Conservation (phyloP, 768 basidiomycete species). For the Boletus sp. region DNA sequence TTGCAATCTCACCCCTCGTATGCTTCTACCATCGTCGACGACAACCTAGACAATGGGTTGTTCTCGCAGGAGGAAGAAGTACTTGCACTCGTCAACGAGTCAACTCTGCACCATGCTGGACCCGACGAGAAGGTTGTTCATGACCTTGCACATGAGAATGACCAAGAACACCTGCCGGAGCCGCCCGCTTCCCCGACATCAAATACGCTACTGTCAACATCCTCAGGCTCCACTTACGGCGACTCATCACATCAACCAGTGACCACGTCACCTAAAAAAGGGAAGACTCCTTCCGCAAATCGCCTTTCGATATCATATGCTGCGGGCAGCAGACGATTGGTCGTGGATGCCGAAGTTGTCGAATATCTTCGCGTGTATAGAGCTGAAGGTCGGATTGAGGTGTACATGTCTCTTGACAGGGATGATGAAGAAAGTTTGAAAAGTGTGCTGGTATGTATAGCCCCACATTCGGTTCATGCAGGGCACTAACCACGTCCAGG, state of each 20-base stretch:
- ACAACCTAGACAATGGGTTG: constrained; percentile 36
- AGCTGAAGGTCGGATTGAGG: constrained; percentile 82
- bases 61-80: constrained; percentile 30
- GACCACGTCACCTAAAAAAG: constrained; percentile 30
- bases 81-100: constrained; percentile 16
- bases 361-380: constrained; percentile 79
- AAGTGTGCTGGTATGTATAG: constrained; percentile 68
- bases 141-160: constrained; percentile 17
- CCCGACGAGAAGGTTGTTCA: constrained; percentile 19
- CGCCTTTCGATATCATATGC: constrained; percentile 96
- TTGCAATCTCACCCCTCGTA: constrained; percentile 44
- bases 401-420: constrained; percentile 58
- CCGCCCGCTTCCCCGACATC: constrained; percentile 58
- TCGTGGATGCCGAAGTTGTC: constrained; percentile 87
- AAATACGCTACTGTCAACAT: constrained; percentile 41
- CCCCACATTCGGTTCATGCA: not conserved
- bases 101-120: constrained; percentile 16
- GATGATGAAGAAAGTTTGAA: constrained; percentile 57
- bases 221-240: constrained; percentile 41
- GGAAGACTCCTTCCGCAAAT: constrained; percentile 67
- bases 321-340: constrained; percentile 79
- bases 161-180: constrained; percentile 53
- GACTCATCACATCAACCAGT: constrained; percentile 41
- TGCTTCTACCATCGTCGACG: constrained; percentile 52
- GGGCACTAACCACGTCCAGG: constrained; percentile 39